These are phyloP conservation scores for Hemisphaericaspora nanyangensis DNA, from an alignment of 805 yeast genomes.

Conservation along the genomic window DNA sequence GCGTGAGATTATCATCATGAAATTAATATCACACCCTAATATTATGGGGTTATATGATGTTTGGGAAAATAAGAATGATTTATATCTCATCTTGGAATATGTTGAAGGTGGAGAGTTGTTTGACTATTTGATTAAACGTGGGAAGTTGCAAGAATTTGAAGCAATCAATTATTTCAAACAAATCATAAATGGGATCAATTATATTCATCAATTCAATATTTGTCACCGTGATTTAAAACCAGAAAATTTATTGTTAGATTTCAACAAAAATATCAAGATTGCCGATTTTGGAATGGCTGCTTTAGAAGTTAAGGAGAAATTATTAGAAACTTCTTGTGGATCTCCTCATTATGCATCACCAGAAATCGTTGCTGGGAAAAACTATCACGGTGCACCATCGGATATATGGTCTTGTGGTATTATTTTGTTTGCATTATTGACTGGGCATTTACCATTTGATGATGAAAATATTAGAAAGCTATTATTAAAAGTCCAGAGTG, in stretches of 20 bases:
- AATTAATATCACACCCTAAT: conserved; percentile 71
- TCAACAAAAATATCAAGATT: conserved; percentile 82
- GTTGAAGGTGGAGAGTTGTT: conserved; percentile 97
- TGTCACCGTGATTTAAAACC: conserved; percentile 88
- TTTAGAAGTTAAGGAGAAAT: conserved; percentile 72
- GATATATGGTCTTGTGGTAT: conserved; percentile 99
- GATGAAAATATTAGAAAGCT: conserved; percentile 90
- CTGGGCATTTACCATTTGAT: conserved; percentile 96
- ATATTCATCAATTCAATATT: conserved; percentile 81
- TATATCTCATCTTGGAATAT: conserved; percentile 87
- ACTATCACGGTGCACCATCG: conserved; percentile 93
- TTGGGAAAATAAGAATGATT: conserved; percentile 80
- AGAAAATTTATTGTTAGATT: conserved; percentile 75
- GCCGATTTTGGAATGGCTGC: conserved; percentile 99
- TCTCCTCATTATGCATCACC: conserved; percentile 99
- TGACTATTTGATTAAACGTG: conserved; percentile 84
- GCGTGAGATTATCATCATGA: conserved; percentile 83
- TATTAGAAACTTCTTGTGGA: conserved; percentile 94
- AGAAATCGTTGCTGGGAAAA: conserved; percentile 92
- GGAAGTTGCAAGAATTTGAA: conserved; percentile 82
- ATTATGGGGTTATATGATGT: conserved; percentile 78
- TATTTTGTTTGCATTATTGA: conserved; percentile 84
- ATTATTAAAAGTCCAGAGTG: conserved; percentile 86
- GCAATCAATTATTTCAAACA: conserved; percentile 88
- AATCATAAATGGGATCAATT: conserved; percentile 76